Percentiles rank a stretch among this genome's conserved stretches.
These are phyloP conservation scores for Perkinsus olseni DNA, from an alignment of 169 alveolate species.

Conservation along the genomic window DNA sequence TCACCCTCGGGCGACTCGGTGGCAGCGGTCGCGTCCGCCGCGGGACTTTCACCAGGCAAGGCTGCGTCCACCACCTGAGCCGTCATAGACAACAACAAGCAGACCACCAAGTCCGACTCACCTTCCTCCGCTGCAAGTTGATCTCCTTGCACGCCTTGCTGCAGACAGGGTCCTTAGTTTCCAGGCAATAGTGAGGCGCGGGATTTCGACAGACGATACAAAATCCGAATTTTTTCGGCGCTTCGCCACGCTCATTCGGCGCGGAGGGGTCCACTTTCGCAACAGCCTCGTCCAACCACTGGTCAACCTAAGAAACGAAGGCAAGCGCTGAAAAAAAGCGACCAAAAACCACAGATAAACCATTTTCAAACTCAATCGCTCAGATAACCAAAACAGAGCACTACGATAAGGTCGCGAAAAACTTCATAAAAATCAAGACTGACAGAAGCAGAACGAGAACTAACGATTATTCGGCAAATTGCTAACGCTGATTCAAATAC, in stretches of 20 bases:
- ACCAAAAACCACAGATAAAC: not conserved
- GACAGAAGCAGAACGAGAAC: not conserved
- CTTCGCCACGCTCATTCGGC: conserved; percentile 41
- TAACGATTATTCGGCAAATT: too few relatives aligned
- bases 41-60: not conserved
- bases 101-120: not conserved
- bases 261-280: not conserved
- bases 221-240: conserved; percentile 66
- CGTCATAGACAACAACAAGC: too few relatives aligned
- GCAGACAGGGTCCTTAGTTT: conserved; percentile 65
- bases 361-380: not conserved
- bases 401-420: too few relatives aligned
- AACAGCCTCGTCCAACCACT: not conserved
- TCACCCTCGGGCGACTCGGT: not conserved
- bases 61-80: not conserved
- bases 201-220: conserved; percentile 67
- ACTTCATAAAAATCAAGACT: not conserved
- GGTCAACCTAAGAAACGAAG: not conserved
- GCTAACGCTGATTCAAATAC: too few relatives aligned
- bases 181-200: conserved; percentile 64
- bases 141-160: conserved; percentile 58
- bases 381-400: too few relatives aligned
- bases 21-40: not conserved
- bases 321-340: not conserved
- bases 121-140: conserved; percentile 26